Evolutionary conservation across 163 green algal species (phyloP), one percentile per base, ranked within the genome.

Genomic region (Smithsoniella earleae): DNA sequence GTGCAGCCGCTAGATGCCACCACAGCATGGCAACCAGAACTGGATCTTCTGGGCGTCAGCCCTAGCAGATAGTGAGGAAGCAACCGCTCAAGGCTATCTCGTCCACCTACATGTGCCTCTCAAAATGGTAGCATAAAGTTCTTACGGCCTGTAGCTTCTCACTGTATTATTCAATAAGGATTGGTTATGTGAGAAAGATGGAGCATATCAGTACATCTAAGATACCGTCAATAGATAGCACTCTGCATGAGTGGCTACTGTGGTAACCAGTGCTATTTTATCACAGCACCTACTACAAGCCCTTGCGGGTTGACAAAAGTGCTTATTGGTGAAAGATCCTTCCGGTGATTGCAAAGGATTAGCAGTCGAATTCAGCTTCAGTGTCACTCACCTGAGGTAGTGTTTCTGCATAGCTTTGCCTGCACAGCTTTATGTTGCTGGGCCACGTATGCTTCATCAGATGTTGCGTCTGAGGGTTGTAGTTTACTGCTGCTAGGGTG

Each of bases 51-150:
- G 25, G 25, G 10, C 55, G 5, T n/a, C 30, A 66, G 55, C 30
- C 55, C 55, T 28, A 3, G 33, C 25, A 66, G 55, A 31, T 66
- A 66, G 55, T 66, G 55, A 25, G 55, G 55, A 28, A 66, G 55
- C 22, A 66, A 31, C 3, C 55, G 8, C 55, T 66, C 55, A 16
- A 66, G 55, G 22, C 55, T 66, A 28, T 31, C 27, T 3, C 55
- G 55, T 8, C 55, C 55, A 25, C 30, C 55, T 43, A 4, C 13
- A 66, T 36, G 22, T 22, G 10, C 40, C 10, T 49, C 10, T 13
- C 10, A 22, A 10, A 10, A 49, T 22, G 40, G 10, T 13, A 49
- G 40, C 10, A 10, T 13, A 13, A 13, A 22, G 40, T 13, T 10
- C 10, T 49, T 49, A 49, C 40, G 13, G 40, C 40, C 10, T 49